These are phyloP conservation scores for Cymbopogon flexuosus DNA, from an alignment of 202 grass and related monocot species.

Conservation along the genomic window DNA sequence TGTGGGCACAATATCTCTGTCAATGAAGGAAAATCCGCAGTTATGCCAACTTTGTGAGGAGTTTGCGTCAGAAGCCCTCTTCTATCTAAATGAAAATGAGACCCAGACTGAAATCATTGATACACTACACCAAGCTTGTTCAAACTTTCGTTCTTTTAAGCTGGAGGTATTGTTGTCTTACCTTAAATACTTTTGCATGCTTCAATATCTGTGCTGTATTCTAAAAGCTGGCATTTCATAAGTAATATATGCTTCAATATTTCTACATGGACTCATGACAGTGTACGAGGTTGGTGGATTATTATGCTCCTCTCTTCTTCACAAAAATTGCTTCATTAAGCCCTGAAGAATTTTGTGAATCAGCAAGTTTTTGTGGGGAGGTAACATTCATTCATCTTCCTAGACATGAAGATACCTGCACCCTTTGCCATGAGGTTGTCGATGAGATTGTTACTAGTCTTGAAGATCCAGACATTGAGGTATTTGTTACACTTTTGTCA, in stretches of 20 bases:
- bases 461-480: conserved; percentile 64
- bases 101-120: conserved; percentile 51
- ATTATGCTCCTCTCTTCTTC: conserved; percentile 63
- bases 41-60: conserved; percentile 64
- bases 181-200: neutral
- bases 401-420: conserved; percentile 48
- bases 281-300: conserved; percentile 66
- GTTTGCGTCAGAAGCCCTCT: conserved; percentile 57
- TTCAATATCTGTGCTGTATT: neutral
- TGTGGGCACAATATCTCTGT: conserved; percentile 4
- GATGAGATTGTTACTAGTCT: conserved; percentile 47
- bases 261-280: conserved; percentile 37
- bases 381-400: conserved; percentile 29
- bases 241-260: neutral
- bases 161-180: conserved; percentile 42
- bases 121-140: conserved; percentile 56
- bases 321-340: conserved; percentile 46
- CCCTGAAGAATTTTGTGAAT: conserved; percentile 58
- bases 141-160: conserved; percentile 46
- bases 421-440: conserved; percentile 52
- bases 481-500: conserved; percentile 23
- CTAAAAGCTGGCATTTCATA: neutral
- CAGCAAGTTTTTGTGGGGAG: conserved; percentile 54
- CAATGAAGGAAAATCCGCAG: conserved; percentile 31
- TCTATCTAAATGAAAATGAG: conserved; percentile 58